These are phyloP conservation scores for Rauvolfia tetraphylla DNA, from an alignment of 257 asterid species.

Conservation along the genomic window DNA sequence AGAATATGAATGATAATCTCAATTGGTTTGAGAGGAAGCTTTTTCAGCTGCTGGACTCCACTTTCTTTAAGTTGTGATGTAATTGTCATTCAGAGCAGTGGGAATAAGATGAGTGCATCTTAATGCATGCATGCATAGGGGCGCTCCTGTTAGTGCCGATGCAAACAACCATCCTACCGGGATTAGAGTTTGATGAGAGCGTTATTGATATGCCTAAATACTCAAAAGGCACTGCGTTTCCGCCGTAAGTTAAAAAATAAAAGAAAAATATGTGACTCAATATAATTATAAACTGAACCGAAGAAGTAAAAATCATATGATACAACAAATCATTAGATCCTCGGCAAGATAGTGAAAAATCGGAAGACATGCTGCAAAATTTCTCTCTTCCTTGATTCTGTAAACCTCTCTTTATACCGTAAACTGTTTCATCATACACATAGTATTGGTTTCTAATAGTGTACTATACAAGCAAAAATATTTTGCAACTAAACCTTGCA, in stretches of 20 bases:
- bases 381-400: background rate
- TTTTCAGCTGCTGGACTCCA: background rate
- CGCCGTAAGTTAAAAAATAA: too few relatives aligned
- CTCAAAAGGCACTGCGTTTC: too few relatives aligned
- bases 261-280: too few relatives aligned
- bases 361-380: constrained; percentile 2
- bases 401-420: background rate
- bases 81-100: background rate
- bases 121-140: too few relatives aligned
- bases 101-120: too few relatives aligned
- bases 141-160: background rate
- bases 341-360: background rate
- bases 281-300: too few relatives aligned
- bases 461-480: background rate
- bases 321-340: background rate
- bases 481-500: background rate
- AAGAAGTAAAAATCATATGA: background rate
- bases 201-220: too few relatives aligned
- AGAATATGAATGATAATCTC: background rate
- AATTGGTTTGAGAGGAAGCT: background rate
- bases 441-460: background rate
- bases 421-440: background rate
- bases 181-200: background rate
- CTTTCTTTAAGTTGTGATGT: background rate
- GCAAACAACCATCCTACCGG: background rate